Evolutionary conservation across 176 grass and related monocot genomes (phyloP), one percentile per base, ranked within the genome.

Genomic region (Musa acuminata): DNA sequence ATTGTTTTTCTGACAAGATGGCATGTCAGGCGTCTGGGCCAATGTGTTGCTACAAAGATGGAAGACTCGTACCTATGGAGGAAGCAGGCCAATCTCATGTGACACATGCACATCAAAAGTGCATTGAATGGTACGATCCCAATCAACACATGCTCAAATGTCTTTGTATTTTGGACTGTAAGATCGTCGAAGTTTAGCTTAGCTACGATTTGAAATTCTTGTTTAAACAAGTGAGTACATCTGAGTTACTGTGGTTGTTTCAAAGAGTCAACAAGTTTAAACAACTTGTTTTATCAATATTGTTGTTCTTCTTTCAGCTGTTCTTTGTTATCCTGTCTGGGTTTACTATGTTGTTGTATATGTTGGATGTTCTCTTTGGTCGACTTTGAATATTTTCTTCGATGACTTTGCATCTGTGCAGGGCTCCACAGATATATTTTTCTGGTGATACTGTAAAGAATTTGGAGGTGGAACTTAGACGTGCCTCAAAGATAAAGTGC

Each of bases 61-160:
- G 83, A 72, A 86, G 26, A 69, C 35, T 90, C 63, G 52, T 81
- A 29, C 2, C 78, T 20, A 51, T 9, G 24, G 52, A 78, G 6
- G 58, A 88, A 57, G 57, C 13, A 64, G 83, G 59, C 43, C 51
- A 62, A 43, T 60, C 59, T 77, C 78, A 86, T 59, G 24, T 54
- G 51, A 64, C 86, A 60, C 83, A 86, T 82, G 83, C 88, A 52
- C 91, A 95, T 75, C 5, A 73, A 19, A 88, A 79, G 63, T 95
- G 91, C 53, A 11, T 95, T 57, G 64, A 70, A 1, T 90, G 91
- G 91, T 95, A 82, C 71, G 29, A 35, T 35, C 29, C 29, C 29
- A 35, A 35, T 35, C 29, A 4, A 35, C 29, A 35, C 29, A 35
- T 35, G 29, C 29, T 35, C 29, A 35, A 35, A 35, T 35, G 29